phyloP scores from a whole-genome alignment of 192 early-diverging fungal species.

The Lobosporangium transversale region DNA sequence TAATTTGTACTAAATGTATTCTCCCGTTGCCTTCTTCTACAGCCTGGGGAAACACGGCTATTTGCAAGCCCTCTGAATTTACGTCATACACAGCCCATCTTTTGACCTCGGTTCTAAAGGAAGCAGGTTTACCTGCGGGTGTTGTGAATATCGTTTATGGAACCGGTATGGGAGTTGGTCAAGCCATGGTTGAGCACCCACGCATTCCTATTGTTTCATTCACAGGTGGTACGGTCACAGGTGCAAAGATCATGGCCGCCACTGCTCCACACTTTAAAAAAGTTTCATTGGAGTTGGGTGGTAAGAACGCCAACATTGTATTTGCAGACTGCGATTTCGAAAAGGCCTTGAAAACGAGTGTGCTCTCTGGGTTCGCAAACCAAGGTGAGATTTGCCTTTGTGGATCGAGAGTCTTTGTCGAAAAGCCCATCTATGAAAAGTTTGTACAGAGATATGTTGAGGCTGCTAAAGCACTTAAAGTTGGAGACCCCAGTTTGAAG shows the following conservation, averaged over 20 bases:
- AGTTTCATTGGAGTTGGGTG: constrained; percentile 76
- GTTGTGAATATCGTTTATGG: constrained; percentile 87
- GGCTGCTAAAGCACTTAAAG: constrained; percentile 56
- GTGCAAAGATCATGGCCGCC: constrained; percentile 58
- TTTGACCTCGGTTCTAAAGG: constrained; percentile 69
- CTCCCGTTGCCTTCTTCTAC: too few species aligned
- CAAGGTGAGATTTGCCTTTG: constrained; percentile 83
- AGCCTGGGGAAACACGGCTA: constrained; percentile 73
- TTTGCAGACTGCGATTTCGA: constrained; percentile 77
- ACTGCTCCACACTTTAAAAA: constrained; percentile 71
- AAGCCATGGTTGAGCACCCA: constrained; percentile 71
- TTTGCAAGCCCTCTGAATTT: constrained; percentile 78
- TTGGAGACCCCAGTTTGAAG: constrained; percentile 69
- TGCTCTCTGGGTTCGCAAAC: constrained; percentile 72
- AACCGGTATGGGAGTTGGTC: constrained; percentile 63
- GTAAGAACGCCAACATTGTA: constrained; percentile 81
- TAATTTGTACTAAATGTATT: too few species aligned
- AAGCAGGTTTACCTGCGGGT: constrained; percentile 75
- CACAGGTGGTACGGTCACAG: constrained; percentile 77
- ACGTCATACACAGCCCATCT: constrained; percentile 65
- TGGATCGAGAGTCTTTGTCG: constrained; percentile 75
- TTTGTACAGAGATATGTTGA: constrained; percentile 66
- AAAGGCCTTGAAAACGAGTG: constrained; percentile 61
- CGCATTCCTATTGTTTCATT: constrained; percentile 75
- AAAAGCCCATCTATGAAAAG: constrained; percentile 66